Base-by-base conservation (phyloP, 1,284 basidiomycete species). In the Apiotrichum domesticum region DNA sequence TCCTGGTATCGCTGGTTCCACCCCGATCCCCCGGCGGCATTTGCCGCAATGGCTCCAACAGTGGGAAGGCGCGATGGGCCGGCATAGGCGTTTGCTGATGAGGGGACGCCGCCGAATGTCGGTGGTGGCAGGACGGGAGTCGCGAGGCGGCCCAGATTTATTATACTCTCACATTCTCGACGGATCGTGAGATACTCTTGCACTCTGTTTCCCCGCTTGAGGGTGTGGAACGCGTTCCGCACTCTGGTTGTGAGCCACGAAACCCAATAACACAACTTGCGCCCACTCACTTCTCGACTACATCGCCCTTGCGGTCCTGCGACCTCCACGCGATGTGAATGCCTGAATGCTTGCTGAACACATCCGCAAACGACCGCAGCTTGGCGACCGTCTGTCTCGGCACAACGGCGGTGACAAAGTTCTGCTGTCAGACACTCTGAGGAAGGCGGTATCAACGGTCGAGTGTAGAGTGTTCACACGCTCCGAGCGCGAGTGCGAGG, bases 251-350 rank as follows among this genome's bases (percentile, higher is more conserved):
- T 14, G 35, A 11, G 43, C 34, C 33, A 34, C 13, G 52, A 33
- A 11, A 34, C 9, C 41, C 10, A 8, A 42, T 13, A 42, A 42
- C 10, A 42, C 41, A 11, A n/a, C 9, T 14, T 6, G 4, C 45
- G 14, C 8, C 9, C 14, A 59, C 68, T 53, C 51, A 73, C 70
- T 71, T 73, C 29, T 60, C 56, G 5, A 73, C 61, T 3, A 74
- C 52, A 15, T 71, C 67, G 4, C 62, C 62, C 57, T 75, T 76
- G 44, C 63, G 60, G 32, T 72, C 71, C 32, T 50, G 51, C 32
- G 64, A 69, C 41, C 63, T 57, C 2, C 71, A 41, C 34, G 57
- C 51, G 8, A 70, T 51, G 40, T 63, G 54, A 1, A 57, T 52
- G n/a, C 59, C 51, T 0, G 65, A 52, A 3, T 50, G 41, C 2